Evolutionary conservation across 441 rosid genomes (phyloP).

Genomic region (Pelargonium fulgidum): DNA sequence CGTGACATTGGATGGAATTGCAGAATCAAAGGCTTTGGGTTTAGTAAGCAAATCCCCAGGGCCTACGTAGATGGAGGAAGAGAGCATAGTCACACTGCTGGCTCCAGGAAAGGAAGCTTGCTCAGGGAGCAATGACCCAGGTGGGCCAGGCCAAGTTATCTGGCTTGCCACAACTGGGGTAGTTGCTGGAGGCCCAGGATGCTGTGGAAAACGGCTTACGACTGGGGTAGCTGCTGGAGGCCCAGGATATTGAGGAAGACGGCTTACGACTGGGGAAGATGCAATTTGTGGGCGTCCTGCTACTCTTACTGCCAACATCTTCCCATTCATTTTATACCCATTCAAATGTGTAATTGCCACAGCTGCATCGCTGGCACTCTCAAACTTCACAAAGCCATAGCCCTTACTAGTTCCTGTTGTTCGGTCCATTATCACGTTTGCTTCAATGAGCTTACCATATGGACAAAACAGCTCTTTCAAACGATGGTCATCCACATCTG

Average conservation of each 20-base stretch:
- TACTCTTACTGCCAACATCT: slow-evolving; percentile 7
- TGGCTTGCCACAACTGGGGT: not conserved
- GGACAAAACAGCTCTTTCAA: slow-evolving; percentile 14
- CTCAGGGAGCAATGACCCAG: slow-evolving; percentile 13
- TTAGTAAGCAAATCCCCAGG: slow-evolving; percentile 15
- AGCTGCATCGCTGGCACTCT: slow-evolving; percentile 18
- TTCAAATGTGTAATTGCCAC: slow-evolving; percentile 13
- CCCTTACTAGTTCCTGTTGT: not conserved
- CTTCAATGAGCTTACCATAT: slow-evolving; percentile 21
- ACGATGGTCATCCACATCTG: slow-evolving; percentile 18
- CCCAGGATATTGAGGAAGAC: slow-evolving; percentile 10
- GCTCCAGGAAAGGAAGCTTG: slow-evolving; percentile 10
- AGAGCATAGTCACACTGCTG: slow-evolving; percentile 14
- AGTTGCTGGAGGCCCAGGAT: slow-evolving; percentile 1
- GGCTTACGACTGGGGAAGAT: slow-evolving; percentile 9
- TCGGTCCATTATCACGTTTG: slow-evolving; percentile 13
- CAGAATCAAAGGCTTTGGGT: slow-evolving; percentile 6
- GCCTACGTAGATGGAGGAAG: slow-evolving; percentile 11
- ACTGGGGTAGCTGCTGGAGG: slow-evolving; percentile 10
- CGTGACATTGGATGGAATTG: slow-evolving; percentile 5
- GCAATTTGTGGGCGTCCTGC: slow-evolving; percentile 11
- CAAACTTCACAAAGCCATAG: slow-evolving; percentile 19
- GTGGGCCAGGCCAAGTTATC: slow-evolving; percentile 13
- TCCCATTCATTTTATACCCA: slow-evolving; percentile 14
- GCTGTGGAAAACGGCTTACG: slow-evolving; percentile 5